A percentile compares a stretch with the other conserved stretches of the same genome.
Evolutionary conservation across 2,329 filamentous ascomycete species (phyloP).

Genomic region (Amylocarpus encephaloides): DNA sequence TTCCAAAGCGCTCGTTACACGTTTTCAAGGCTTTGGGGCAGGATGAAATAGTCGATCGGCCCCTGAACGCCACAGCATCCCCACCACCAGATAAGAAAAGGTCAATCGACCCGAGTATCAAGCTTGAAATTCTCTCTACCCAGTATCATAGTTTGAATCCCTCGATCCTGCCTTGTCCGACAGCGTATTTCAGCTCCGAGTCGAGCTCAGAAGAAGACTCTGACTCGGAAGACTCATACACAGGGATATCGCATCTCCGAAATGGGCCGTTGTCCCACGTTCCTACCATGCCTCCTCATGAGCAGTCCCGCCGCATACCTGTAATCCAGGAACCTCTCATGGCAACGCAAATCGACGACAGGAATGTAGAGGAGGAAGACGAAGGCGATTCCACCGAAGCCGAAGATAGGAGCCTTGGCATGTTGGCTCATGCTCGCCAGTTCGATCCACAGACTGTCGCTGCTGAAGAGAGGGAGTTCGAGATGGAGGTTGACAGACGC

Average conservation of each 20-base stretch:
- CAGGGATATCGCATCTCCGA: not conserved
- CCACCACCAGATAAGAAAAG: not conserved
- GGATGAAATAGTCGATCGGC: conserved; percentile 5
- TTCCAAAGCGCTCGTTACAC: conserved; percentile 17
- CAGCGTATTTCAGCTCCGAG: conserved; percentile 11
- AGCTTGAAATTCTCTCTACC: conserved; percentile 17
- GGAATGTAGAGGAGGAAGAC: conserved; percentile 6
- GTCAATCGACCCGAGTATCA: conserved; percentile 9
- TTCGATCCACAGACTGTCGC: conserved; percentile 15
- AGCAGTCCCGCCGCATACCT: not conserved
- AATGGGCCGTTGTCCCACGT: not conserved
- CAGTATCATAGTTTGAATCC: conserved; percentile 11
- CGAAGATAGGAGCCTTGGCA: conserved; percentile 20
- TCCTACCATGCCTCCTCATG: not conserved
- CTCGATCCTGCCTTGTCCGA: conserved; percentile 20
- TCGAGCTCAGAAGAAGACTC: conserved; percentile 12
- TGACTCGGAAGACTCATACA: conserved; percentile 5
- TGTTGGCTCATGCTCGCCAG: conserved; percentile 17
- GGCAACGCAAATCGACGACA: not conserved
- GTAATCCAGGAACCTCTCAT: not conserved
- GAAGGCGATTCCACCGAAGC: conserved; percentile 13
- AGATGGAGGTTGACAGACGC: conserved; percentile 10
- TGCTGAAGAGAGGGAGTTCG: conserved; percentile 17
- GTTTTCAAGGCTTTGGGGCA: conserved; percentile 7
- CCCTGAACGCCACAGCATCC: conserved; percentile 6